Evolutionary conservation across 2,329 filamentous ascomycete species (phyloP).

Genomic region (Sarocladium brachiariae): DNA sequence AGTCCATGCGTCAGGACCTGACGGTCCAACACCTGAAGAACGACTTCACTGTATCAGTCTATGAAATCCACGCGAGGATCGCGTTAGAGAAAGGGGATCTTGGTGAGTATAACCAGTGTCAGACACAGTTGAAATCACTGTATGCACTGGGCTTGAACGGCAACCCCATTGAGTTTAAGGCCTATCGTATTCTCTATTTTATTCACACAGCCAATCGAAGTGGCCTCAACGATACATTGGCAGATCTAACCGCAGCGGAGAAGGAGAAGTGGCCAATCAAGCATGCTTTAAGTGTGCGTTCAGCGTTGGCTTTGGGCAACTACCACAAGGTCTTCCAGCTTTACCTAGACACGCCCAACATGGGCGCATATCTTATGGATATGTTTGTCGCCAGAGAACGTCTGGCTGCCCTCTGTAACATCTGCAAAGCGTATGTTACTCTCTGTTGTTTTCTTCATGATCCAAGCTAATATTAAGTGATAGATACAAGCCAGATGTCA

Average conservation of each 20-base stretch:
- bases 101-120: conserved; percentile 99
- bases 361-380: conserved; percentile 98
- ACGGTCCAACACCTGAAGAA: conserved; percentile 97
- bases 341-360: conserved; percentile 88
- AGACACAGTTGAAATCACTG: conserved; percentile 90
- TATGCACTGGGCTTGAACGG: conserved; percentile 84
- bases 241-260: conserved; percentile 97
- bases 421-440: conserved; percentile 82
- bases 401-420: conserved; percentile 79
- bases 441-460: neutral
- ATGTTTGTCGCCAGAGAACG: conserved; percentile 97
- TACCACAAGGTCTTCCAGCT: conserved; percentile 98
- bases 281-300: conserved; percentile 87
- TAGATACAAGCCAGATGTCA: conserved; percentile 89
- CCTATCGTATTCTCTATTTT: conserved; percentile 99
- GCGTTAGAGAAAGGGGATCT: conserved; percentile 97
- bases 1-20: conserved; percentile 94
- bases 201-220: conserved; percentile 98
- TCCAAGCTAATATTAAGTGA: conserved; percentile 35
- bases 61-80: conserved; percentile 96
- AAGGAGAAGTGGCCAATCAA: conserved; percentile 78
- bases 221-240: conserved; percentile 95
- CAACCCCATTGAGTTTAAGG: conserved; percentile 92
- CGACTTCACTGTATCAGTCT: conserved; percentile 91
- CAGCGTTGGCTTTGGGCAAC: conserved; percentile 85